Conservation (phyloP, 148 eudicot genomes). For the Silene uniflora region DNA sequence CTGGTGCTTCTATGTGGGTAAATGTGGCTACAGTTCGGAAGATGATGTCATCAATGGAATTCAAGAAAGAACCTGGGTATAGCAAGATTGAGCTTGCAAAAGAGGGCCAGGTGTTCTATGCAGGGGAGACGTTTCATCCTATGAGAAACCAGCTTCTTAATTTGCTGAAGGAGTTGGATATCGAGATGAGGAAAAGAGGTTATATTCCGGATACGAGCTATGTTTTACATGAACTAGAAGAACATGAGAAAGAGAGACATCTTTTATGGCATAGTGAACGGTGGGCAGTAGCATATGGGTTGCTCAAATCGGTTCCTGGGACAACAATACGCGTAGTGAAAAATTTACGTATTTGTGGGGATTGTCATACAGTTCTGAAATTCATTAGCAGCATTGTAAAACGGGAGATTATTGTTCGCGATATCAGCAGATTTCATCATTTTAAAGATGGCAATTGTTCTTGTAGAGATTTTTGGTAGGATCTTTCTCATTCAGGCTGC, state of each 20-base stretch:
- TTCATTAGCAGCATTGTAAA: slow-evolving; percentile 38
- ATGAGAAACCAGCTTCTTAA: slow-evolving; percentile 43
- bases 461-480: slow-evolving; percentile 74
- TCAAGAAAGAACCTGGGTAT: slow-evolving; percentile 63
- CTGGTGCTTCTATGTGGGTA: slow-evolving; percentile 57
- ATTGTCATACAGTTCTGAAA: slow-evolving; percentile 66
- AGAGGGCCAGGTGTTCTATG: slow-evolving; percentile 53
- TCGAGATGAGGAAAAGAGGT: slow-evolving; percentile 62
- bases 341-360: slow-evolving; percentile 64
- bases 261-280: slow-evolving; percentile 77
- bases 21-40: slow-evolving; percentile 51
- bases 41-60: slow-evolving; percentile 43
- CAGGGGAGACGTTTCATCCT: slow-evolving; percentile 51
- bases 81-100: slow-evolving; percentile 58
- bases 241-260: slow-evolving; percentile 62
- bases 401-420: slow-evolving; percentile 62
- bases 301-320: slow-evolving; percentile 61
- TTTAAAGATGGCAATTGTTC: slow-evolving; percentile 67
- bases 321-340: slow-evolving; percentile 51
- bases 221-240: slow-evolving; percentile 65
- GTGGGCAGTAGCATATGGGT: slow-evolving; percentile 67
- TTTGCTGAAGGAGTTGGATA: slow-evolving; percentile 52
- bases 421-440: slow-evolving; percentile 69
- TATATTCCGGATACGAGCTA: slow-evolving; percentile 58
- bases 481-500: neutral